phyloP scores from a whole-genome alignment of 1,139 yeast species.

The Candida glucosophila region DNA sequence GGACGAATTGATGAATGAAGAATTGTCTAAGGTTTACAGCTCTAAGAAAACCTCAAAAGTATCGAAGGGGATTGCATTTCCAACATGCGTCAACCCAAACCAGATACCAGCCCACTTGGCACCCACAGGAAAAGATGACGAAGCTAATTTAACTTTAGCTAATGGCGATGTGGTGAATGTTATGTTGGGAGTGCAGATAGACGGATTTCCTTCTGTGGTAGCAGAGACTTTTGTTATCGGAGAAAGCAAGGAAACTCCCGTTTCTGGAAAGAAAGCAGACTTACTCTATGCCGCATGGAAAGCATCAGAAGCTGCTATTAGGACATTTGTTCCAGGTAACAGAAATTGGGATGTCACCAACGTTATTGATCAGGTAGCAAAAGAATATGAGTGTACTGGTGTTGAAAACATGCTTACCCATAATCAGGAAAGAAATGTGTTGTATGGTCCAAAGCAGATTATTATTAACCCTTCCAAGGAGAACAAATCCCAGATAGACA shows the following conservation, averaged over 20 bases:
- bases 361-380: slow-evolving; percentile 56
- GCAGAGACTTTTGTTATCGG: slow-evolving; percentile 66
- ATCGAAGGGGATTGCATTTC: slow-evolving; percentile 70
- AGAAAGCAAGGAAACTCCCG: slow-evolving; percentile 29
- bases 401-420: slow-evolving; percentile 75
- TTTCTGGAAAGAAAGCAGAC: slow-evolving; percentile 57
- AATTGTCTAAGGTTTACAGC: slow-evolving; percentile 55
- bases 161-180: slow-evolving; percentile 68
- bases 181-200: slow-evolving; percentile 72
- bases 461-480: slow-evolving; percentile 67
- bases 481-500: slow-evolving; percentile 56
- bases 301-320: slow-evolving; percentile 73
- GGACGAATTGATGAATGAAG: slow-evolving; percentile 55
- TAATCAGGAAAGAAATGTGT: slow-evolving; percentile 59
- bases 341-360: slow-evolving; percentile 75
- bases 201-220: slow-evolving; percentile 65
- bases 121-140: slow-evolving; percentile 52
- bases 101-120: slow-evolving; percentile 66
- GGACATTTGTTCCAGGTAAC: slow-evolving; percentile 60
- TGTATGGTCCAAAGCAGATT: slow-evolving; percentile 72
- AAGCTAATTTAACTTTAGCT: slow-evolving; percentile 48
- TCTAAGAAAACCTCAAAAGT: slow-evolving; percentile 48
- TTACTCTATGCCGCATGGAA: slow-evolving; percentile 66
- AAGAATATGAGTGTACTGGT: slow-evolving; percentile 51
- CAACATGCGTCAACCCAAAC: slow-evolving; percentile 70